Evolutionary conservation across 225 moss, liverwort and hornwort species (phyloP), one percentile per base, ranked within the genome.

Genomic region (Physcomitrellopsis africana): DNA sequence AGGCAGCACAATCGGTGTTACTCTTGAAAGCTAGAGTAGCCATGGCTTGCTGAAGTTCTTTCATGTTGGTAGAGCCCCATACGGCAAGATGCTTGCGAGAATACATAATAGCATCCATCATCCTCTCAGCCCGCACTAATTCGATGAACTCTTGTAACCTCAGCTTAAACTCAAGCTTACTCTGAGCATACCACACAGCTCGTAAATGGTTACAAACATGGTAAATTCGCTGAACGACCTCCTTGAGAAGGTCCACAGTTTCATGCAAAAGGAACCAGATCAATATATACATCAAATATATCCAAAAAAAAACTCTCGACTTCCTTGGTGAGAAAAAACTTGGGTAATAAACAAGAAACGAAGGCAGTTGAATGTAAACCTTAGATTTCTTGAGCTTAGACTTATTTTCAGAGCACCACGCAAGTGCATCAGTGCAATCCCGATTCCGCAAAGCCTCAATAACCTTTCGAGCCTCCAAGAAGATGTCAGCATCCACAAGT

Each of bases 91-190:
- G 76, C 76, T 93, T 93, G 57, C 93, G 87, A 61, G 93, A 89
- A 81, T 93, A 93, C 80, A 80, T 81, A 45, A 93, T 91, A 5
- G 93, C 93, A 16, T 93, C 91, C 86, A 93, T 89, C 93, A 91
- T 93, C 68, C 86, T 87, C 71, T 91, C 87, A 59, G 85, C 87
- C 32, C 91, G 79, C 45, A 91, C 93, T 70, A 93, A 61, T 83
- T 93, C 93, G 43, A 93, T 93, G 69, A 93, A 93, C 78, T 93
- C 91, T 85, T 93, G 93, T 23, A 93, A 76, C 76, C 93, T 87
- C 68, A 93, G 67, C 80, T 93, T 93, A 66, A 93, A 93, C 76
- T 93, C 93, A 56, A 93, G 82, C 74, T 93, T 93, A 68, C 93
- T 93, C 93, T 90, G 84, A 46, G 58, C 29, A 70, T 15, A 56